Conservation (phyloP, 352 stramenopile species). For the Blastocystis sp. region DNA sequence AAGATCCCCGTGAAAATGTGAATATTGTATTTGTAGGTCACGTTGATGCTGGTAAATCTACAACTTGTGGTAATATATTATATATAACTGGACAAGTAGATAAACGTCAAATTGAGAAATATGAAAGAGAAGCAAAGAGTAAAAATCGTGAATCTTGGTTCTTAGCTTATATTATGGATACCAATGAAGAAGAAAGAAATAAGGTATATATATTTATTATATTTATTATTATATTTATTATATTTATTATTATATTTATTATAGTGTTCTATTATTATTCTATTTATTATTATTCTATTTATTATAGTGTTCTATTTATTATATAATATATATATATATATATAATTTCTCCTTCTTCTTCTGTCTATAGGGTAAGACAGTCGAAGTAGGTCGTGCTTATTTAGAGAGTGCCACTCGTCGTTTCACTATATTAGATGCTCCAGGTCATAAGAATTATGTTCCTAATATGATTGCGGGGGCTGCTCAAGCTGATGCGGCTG, state of each 20-base stretch:
- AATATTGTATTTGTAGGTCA: constrained; percentile 98
- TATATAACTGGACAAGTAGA: constrained; percentile 95
- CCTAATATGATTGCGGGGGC: constrained; percentile 94
- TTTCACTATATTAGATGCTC: constrained; percentile 92
- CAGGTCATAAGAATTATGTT: constrained; percentile 92
- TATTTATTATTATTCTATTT: too few relatives aligned
- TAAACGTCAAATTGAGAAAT: constrained; percentile 94
- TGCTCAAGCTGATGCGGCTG: constrained; percentile 81
- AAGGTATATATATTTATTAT: constrained; percentile 59
- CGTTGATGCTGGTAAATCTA: constrained; percentile 93
- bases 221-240: too few relatives aligned
- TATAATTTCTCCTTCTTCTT: too few relatives aligned
- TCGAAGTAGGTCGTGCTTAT: constrained; percentile 79
- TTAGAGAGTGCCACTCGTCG: constrained; percentile 81
- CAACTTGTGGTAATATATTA: constrained; percentile 85
- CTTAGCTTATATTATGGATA: constrained; percentile 98
- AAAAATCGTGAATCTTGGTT: constrained; percentile 78
- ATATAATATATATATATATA: too few relatives aligned
- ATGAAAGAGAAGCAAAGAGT: constrained; percentile 86
- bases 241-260: too few relatives aligned
- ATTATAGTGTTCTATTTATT: too few relatives aligned
- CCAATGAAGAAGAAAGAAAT: constrained; percentile 84
- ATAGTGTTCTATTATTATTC: too few relatives aligned
- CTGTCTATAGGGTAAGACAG: constrained; percentile 63
- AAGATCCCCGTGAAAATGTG: constrained; percentile 83